These are phyloP conservation scores for Glonium stellatum DNA, from an alignment of 495 filamentous ascomycete species.

Conservation along the genomic window DNA sequence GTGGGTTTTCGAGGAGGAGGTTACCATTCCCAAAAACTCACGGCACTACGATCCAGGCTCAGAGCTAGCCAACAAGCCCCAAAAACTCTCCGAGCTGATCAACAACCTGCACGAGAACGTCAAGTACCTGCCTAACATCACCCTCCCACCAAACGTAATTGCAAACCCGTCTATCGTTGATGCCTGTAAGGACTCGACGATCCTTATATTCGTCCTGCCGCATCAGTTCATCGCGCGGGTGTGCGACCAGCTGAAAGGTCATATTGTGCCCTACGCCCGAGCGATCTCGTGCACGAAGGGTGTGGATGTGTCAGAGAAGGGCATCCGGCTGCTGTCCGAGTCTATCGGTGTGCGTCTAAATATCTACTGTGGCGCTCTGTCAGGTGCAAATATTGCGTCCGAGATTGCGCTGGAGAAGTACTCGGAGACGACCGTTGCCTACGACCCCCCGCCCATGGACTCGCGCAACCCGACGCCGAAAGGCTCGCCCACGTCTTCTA, in stretches of 20 bases:
- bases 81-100: constrained; percentile 85
- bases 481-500: constrained; percentile 49
- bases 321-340: constrained; percentile 86
- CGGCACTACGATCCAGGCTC: constrained; percentile 44
- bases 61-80: constrained; percentile 51
- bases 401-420: constrained; percentile 94
- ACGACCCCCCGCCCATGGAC: constrained; percentile 83
- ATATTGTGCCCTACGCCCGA: constrained; percentile 84
- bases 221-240: constrained; percentile 94
- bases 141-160: constrained; percentile 76
- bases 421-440: constrained; percentile 94
- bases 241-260: constrained; percentile 76
- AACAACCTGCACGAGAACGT: constrained; percentile 92
- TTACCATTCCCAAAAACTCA: constrained; percentile 56
- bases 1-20: constrained; percentile 93
- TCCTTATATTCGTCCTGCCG: constrained; percentile 94
- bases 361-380: constrained; percentile 96
- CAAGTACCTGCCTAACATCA: constrained; percentile 86
- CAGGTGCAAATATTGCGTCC: constrained; percentile 92
- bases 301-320: constrained; percentile 77
- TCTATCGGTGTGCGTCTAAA: constrained; percentile 80
- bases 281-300: constrained; percentile 98
- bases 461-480: constrained; percentile 62
- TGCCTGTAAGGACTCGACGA: constrained; percentile 71
- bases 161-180: constrained; percentile 83